Percentiles rank a stretch among this genome's conserved stretches.
phyloP scores from a whole-genome alignment of 306 rosid genomes.

The Inga oerstediana region DNA sequence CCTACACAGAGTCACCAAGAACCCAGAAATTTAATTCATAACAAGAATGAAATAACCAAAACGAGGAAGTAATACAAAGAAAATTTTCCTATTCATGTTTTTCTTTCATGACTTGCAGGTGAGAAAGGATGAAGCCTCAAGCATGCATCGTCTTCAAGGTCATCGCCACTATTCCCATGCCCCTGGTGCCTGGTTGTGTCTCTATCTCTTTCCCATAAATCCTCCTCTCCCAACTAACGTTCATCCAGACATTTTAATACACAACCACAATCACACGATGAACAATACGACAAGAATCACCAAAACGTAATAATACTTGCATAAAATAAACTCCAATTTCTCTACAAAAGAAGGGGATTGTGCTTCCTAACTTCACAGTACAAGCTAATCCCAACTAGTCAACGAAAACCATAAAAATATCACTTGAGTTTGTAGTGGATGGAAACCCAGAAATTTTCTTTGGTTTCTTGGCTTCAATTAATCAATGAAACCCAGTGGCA shows the following conservation, averaged over 20 bases:
- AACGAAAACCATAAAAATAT: not conserved
- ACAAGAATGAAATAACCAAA: no score
- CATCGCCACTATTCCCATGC: conserved; percentile 89
- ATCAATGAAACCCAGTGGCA: conserved; percentile 19
- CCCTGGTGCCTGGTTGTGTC: conserved; percentile 56
- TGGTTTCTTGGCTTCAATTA: conserved; percentile 25
- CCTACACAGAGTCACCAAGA: no score
- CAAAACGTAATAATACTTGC: conserved; percentile 17
- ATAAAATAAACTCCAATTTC: conserved; percentile 33
- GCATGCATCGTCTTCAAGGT: conserved; percentile 95
- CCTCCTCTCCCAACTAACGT: conserved; percentile 81
- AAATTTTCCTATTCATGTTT: conserved; percentile 71
- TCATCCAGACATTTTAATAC: conserved; percentile 81
- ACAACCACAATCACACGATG: not conserved
- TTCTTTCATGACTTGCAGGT: conserved; percentile 39
- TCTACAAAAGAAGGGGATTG: conserved; percentile 23
- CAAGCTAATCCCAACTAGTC: conserved; percentile 26
- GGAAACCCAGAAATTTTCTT: conserved; percentile 27
- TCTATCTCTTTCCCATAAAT: conserved; percentile 75
- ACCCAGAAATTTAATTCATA: no score
- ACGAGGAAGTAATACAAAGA: conserved; percentile 79
- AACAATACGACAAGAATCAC: conserved; percentile 32
- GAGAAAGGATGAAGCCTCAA: conserved; percentile 56
- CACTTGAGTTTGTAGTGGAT: conserved; percentile 16
- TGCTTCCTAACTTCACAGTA: conserved; percentile 13